Conservation (phyloP, 1,139 yeast species). For the Pichia inconspicua region DNA sequence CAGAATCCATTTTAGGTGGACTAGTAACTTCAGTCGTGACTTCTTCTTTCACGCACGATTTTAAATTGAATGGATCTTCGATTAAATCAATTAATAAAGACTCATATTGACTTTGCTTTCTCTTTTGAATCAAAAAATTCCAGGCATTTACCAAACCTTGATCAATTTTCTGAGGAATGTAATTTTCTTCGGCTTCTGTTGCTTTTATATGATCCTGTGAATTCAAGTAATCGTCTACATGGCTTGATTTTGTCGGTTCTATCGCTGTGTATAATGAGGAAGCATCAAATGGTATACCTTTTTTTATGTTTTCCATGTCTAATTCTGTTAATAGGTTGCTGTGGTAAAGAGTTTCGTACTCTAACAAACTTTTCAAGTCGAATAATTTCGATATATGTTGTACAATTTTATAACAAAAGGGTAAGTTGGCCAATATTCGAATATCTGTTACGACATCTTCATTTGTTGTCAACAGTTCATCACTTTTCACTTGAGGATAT, state of each 20-base stretch:
- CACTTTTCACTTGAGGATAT: constrained; percentile 23
- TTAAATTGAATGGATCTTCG: constrained; percentile 14
- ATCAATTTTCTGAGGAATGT: constrained; percentile 11
- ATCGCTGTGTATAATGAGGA: constrained; percentile 1
- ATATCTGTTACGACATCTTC: background rate
- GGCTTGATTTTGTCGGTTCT: constrained; percentile 13
- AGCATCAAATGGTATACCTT: constrained; percentile 32
- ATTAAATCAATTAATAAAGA: constrained; percentile 26
- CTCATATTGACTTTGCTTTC: constrained; percentile 45
- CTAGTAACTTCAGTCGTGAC: background rate
- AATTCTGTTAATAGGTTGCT: constrained; percentile 31
- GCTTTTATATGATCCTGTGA: constrained; percentile 1
- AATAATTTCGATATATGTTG: constrained; percentile 20
- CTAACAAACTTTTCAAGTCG: constrained; percentile 10
- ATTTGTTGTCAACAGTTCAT: background rate
- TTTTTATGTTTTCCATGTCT: constrained; percentile 32
- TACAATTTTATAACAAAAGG: constrained; percentile 33
- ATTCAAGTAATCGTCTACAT: constrained; percentile 15
- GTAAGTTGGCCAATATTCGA: constrained; percentile 38
- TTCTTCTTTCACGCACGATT: background rate
- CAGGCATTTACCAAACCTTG: constrained; percentile 31
- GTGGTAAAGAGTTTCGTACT: constrained; percentile 27
- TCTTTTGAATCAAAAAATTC: constrained; percentile 40
- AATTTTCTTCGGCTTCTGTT: constrained; percentile 1
- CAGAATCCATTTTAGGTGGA: background rate